A percentile compares a stretch with the other conserved stretches of the same genome.
Evolutionary conservation across 2,329 filamentous ascomycete species (phyloP).

Genomic region (Keithomyces neogunnii): DNA sequence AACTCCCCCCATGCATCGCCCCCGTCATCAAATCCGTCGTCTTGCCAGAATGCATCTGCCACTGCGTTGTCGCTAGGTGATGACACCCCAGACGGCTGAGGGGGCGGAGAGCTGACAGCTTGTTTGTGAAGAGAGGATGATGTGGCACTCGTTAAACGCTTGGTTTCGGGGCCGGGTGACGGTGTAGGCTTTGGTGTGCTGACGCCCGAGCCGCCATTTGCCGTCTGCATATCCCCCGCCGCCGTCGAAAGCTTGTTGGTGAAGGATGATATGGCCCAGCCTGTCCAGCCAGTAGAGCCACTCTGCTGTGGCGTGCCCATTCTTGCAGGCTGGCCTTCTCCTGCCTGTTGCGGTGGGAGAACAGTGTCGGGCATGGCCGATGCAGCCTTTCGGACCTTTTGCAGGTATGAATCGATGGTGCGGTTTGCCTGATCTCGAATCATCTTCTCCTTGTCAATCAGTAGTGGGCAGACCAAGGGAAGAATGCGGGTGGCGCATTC

Average conservation of each 20-base stretch:
- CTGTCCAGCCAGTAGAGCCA: constrained; percentile 59
- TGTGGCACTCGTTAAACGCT: constrained; percentile 36
- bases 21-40: constrained; percentile 51
- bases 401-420: constrained; percentile 77
- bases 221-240: constrained; percentile 72
- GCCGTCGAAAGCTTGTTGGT: constrained; percentile 86
- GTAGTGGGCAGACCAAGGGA: constrained; percentile 71
- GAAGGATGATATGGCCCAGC: constrained; percentile 97
- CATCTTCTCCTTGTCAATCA: constrained; percentile 94
- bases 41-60: constrained; percentile 44
- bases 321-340: constrained; percentile 50
- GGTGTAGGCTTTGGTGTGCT: constrained; percentile 32
- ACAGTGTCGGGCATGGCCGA: constrained; percentile 71
- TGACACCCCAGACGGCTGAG: constrained; percentile 37
- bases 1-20: constrained; percentile 71
- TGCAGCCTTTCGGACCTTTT: constrained; percentile 72
- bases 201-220: constrained; percentile 34
- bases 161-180: constrained; percentile 29
- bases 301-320: constrained; percentile 73
- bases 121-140: constrained; percentile 54
- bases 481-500: constrained; percentile 80
- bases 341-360: constrained; percentile 55
- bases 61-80: constrained; percentile 35
- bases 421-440: constrained; percentile 88
- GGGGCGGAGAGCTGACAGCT: constrained; percentile 44